Conservation (phyloP, 495 filamentous ascomycete species). For the Penicillium bovifimosum region DNA sequence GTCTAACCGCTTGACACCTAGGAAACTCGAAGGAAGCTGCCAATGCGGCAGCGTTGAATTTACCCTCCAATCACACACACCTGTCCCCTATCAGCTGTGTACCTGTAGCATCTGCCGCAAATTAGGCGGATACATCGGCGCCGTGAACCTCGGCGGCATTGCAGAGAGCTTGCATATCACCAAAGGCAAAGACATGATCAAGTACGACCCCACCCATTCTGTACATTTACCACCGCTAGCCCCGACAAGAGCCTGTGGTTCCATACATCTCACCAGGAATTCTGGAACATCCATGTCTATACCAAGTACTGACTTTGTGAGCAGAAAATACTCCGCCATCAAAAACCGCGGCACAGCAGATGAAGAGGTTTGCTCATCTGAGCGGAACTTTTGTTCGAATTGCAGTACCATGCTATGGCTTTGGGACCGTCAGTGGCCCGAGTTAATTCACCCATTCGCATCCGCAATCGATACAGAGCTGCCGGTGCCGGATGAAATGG, state of each 20-base stretch:
- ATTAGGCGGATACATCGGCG: slow-evolving; percentile 44
- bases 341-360: slow-evolving; percentile 45
- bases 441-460: slow-evolving; percentile 53
- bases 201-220: slow-evolving; percentile 23
- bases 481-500: slow-evolving; percentile 48
- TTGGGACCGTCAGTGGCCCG: slow-evolving; percentile 47
- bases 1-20: slow-evolving; percentile 12
- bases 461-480: slow-evolving; percentile 52
- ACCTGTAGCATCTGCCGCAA: slow-evolving; percentile 55
- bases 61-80: slow-evolving; percentile 45
- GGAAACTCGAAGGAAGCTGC: slow-evolving; percentile 50
- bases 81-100: slow-evolving; percentile 53
- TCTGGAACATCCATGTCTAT: not conserved
- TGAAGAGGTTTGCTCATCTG: slow-evolving; percentile 38
- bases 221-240: not conserved
- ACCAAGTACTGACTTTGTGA: not conserved
- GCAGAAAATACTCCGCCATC: slow-evolving; percentile 47
- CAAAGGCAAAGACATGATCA: slow-evolving; percentile 46
- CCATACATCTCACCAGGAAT: not conserved
- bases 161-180: slow-evolving; percentile 42
- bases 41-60: slow-evolving; percentile 52
- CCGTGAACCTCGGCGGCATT: slow-evolving; percentile 48
- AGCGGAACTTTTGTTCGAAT: slow-evolving; percentile 50
- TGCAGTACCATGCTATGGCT: slow-evolving; percentile 49
- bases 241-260: not conserved